Conservation (phyloP, 129 eudicot species). For the Apium graveolens region DNA sequence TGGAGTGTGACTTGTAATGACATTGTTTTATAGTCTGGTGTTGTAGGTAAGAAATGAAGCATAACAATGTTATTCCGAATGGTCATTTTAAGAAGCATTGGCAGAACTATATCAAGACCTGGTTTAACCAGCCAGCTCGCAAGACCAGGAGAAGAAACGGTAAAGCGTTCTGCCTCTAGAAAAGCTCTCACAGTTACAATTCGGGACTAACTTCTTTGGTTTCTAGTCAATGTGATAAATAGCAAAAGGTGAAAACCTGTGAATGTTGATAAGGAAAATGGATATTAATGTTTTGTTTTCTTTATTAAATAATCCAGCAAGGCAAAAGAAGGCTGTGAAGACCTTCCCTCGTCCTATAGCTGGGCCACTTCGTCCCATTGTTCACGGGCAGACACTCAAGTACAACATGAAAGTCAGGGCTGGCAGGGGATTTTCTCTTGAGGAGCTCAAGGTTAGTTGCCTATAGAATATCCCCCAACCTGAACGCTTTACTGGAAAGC, state of each 20-base stretch:
- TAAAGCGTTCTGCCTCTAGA: slow-evolving; percentile 1
- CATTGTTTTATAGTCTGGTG: neutral
- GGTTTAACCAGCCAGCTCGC: slow-evolving; percentile 89
- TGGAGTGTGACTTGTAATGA: neutral
- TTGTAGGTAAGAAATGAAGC: slow-evolving; percentile 56
- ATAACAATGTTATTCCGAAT: slow-evolving; percentile 68
- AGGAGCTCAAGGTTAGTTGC: slow-evolving; percentile 57
- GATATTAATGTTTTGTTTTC: neutral
- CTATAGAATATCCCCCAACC: too few relatives aligned
- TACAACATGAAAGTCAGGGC: slow-evolving; percentile 85
- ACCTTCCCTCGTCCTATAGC: slow-evolving; percentile 83
- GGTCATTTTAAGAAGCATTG: slow-evolving; percentile 83
- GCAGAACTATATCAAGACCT: slow-evolving; percentile 76
- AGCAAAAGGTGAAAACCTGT: neutral
- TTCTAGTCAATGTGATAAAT: neutral
- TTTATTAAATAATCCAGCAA: slow-evolving; percentile 34
- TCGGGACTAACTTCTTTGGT: neutral
- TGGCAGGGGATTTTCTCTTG: slow-evolving; percentile 77
- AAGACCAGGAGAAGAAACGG: slow-evolving; percentile 78
- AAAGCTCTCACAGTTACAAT: too few relatives aligned
- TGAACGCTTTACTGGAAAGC: neutral
- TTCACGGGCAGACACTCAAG: slow-evolving; percentile 73
- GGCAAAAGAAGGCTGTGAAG: slow-evolving; percentile 80
- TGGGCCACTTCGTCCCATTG: slow-evolving; percentile 75
- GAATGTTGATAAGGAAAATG: neutral